Conservation (phyloP, 805 yeast genomes). For the Naumovozyma dairenensis region DNA sequence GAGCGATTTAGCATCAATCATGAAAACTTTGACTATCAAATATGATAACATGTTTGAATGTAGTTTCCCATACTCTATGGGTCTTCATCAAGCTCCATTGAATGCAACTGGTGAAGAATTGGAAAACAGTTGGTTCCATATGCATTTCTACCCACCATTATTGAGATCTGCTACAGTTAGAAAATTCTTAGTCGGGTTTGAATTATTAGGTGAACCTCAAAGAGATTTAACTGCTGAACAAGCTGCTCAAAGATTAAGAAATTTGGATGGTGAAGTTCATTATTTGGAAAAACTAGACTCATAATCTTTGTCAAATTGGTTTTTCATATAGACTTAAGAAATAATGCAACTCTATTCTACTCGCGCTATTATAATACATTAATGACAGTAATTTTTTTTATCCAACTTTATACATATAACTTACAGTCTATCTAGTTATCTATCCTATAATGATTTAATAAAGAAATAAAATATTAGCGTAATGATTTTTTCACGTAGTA, state of each 20-base stretch:
- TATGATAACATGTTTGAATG: conserved; percentile 65
- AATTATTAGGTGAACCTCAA: conserved; percentile 59
- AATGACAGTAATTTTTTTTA: too few relatives aligned
- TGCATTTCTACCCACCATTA: conserved; percentile 74
- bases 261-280: conserved; percentile 30
- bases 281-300: conserved; percentile 38
- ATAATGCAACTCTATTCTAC: too few relatives aligned
- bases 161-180: conserved; percentile 65
- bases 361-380: too few relatives aligned
- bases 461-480: too few relatives aligned
- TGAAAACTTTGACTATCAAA: conserved; percentile 46
- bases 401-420: too few relatives aligned
- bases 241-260: conserved; percentile 34
- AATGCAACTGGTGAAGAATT: conserved; percentile 35
- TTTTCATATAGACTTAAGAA: too few relatives aligned
- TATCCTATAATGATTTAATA: too few relatives aligned
- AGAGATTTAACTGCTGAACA: conserved; percentile 28
- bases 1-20: conserved; percentile 44
- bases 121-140: conserved; percentile 48
- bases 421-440: too few relatives aligned
- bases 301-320: too few relatives aligned
- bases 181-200: conserved; percentile 69
- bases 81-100: conserved; percentile 67
- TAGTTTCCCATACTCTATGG: conserved; percentile 74
- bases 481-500: too few relatives aligned